Evolutionary conservation across 2,329 filamentous ascomycete species (phyloP).

Genomic region (Trichophyton verrucosum): DNA sequence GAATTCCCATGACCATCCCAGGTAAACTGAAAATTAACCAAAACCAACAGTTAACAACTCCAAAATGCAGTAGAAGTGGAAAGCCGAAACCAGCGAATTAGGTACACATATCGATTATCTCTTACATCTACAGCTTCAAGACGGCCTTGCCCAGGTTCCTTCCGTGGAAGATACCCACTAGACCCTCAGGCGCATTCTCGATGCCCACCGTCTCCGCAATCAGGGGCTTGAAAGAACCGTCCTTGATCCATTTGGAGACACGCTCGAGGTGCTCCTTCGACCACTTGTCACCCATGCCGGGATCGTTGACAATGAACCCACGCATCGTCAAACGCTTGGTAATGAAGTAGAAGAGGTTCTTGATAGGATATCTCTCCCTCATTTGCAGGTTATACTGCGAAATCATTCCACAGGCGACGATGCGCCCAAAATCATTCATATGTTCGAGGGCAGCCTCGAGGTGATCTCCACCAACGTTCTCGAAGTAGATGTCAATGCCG

Average conservation of each 20-base stretch:
- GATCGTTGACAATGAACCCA: slow-evolving; percentile 62
- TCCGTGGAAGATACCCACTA: slow-evolving; percentile 62
- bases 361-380: slow-evolving; percentile 51
- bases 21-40: neutral
- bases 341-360: slow-evolving; percentile 54
- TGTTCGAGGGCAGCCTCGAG: slow-evolving; percentile 53
- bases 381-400: slow-evolving; percentile 58
- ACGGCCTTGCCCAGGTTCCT: slow-evolving; percentile 82
- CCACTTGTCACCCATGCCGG: slow-evolving; percentile 55
- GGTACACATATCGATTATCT: neutral
- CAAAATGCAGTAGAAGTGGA: neutral
- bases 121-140: slow-evolving; percentile 46
- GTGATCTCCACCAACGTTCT: slow-evolving; percentile 67
- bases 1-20: neutral
- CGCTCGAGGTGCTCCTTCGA: slow-evolving; percentile 60
- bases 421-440: slow-evolving; percentile 54
- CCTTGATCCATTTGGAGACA: slow-evolving; percentile 61
- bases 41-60: neutral
- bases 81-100: neutral
- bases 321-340: slow-evolving; percentile 53
- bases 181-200: slow-evolving; percentile 60
- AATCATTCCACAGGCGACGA: slow-evolving; percentile 57
- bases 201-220: slow-evolving; percentile 60
- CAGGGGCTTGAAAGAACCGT: slow-evolving; percentile 62
- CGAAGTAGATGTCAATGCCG: slow-evolving; percentile 73